Percentiles rank a stretch among this genome's conserved stretches.
Conservation (phyloP, 108 stramenopile genomes). For the Nannochloropsis salina region DNA sequence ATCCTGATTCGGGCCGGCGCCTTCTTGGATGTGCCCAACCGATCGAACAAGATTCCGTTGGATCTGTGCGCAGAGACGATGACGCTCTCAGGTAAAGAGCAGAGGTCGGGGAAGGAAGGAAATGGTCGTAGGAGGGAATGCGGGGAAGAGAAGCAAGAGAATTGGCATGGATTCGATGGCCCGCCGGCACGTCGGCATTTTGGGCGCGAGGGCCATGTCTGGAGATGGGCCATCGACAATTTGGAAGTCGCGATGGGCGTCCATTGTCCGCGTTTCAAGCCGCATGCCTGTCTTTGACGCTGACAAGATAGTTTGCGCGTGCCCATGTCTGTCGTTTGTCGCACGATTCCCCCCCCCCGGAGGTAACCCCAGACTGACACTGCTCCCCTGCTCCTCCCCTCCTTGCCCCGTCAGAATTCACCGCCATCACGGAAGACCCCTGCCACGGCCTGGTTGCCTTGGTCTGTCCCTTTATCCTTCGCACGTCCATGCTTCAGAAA, state of each 20-base stretch:
- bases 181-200: no score
- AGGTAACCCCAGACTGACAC: not conserved
- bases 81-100: not conserved
- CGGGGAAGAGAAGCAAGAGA: no score
- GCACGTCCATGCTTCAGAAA: not conserved
- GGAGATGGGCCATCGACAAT: no score
- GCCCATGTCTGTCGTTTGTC: no score
- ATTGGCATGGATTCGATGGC: no score
- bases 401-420: not conserved
- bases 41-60: constrained; percentile 4
- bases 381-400: not conserved
- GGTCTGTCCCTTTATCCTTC: not conserved
- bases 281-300: no score
- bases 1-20: not conserved
- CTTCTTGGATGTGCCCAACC: not conserved
- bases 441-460: constrained; percentile 14
- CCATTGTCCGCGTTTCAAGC: no score
- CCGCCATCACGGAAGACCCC: not conserved
- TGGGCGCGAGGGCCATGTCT: no score
- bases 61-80: constrained; percentile 17
- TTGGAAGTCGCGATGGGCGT: no score
- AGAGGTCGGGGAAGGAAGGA: no score
- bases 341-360: not conserved
- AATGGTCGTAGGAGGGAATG: no score
- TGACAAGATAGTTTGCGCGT: no score